Percentiles rank a stretch among this genome's conserved stretches.
Conservation (phyloP, 257 asterid species). For the Ballota nigra region DNA sequence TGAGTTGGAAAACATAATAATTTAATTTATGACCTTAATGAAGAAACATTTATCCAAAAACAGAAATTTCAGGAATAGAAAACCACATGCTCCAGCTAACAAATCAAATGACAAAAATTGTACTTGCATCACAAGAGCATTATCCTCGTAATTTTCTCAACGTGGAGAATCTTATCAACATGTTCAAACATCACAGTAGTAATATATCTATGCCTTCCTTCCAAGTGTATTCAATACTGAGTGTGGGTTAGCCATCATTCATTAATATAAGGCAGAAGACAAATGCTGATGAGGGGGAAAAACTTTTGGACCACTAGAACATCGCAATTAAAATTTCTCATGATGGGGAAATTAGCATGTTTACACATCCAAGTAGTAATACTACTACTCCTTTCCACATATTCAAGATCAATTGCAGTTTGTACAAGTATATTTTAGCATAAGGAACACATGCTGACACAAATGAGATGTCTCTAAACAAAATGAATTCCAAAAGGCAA, state of each 20-base stretch:
- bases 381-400: neutral
- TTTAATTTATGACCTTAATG: neutral
- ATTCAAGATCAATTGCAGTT: slow-evolving; percentile 11
- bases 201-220: neutral
- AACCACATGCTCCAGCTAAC: neutral
- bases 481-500: slow-evolving; percentile 15
- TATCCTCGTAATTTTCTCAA: slow-evolving; percentile 1
- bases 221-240: neutral
- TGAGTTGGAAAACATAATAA: neutral
- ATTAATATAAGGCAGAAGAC: neutral
- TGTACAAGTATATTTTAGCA: neutral
- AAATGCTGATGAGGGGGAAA: neutral
- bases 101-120: neutral
- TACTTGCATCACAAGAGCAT: neutral
- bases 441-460: neutral
- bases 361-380: neutral
- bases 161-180: neutral
- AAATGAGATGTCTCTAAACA: slow-evolving; percentile 1
- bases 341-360: neutral
- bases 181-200: neutral
- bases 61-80: neutral
- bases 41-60: neutral
- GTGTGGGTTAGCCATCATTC: neutral
- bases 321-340: neutral
- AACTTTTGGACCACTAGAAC: neutral